These are phyloP conservation scores for Xylariomycetidae sp. DNA, from an alignment of 2,329 filamentous ascomycete genomes.

Conservation along the genomic window DNA sequence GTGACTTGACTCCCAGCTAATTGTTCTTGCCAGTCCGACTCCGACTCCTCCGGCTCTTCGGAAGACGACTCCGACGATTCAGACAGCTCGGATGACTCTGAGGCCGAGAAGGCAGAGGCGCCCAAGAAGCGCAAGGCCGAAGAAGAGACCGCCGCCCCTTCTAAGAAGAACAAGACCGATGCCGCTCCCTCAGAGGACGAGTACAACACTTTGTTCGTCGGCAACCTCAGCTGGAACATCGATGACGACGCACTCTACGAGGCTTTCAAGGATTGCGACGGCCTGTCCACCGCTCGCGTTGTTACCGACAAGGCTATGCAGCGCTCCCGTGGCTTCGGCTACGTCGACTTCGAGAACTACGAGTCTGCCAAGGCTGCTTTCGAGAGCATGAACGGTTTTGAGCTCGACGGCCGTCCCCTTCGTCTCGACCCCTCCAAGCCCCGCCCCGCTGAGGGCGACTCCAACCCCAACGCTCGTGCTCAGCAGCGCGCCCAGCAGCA, in stretches of 20 bases:
- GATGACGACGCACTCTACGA: conserved; percentile 76
- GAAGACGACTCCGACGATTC: conserved; percentile 25
- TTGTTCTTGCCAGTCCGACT: too few relatives aligned
- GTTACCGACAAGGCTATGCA: conserved; percentile 77
- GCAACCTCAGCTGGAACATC: conserved; percentile 85
- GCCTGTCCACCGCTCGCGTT: conserved; percentile 67
- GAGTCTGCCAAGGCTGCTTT: conserved; percentile 66
- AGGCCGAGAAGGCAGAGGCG: conserved; percentile 21
- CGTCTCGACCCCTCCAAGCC: conserved; percentile 75
- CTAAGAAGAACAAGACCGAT: conserved; percentile 15
- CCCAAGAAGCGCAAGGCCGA: conserved; percentile 39
- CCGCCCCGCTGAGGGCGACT: conserved; percentile 50
- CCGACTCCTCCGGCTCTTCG: conserved; percentile 1
- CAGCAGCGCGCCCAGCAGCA: conserved; percentile 61
- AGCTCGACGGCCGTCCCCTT: conserved; percentile 68
- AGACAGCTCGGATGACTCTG: conserved; percentile 18
- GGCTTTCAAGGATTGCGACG: conserved; percentile 75
- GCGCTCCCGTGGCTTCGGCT: conserved; percentile 87
- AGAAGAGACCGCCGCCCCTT: conserved; percentile 15
- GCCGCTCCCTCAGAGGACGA: conserved; percentile 36
- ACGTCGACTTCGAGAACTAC: conserved; percentile 74
- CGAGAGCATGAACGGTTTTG: conserved; percentile 66
- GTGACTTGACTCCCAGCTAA: background rate
- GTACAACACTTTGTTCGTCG: conserved; percentile 73
- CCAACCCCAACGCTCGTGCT: conserved; percentile 49